Conservation (phyloP, 106 monocot species). For the Agapanthus africanus region DNA sequence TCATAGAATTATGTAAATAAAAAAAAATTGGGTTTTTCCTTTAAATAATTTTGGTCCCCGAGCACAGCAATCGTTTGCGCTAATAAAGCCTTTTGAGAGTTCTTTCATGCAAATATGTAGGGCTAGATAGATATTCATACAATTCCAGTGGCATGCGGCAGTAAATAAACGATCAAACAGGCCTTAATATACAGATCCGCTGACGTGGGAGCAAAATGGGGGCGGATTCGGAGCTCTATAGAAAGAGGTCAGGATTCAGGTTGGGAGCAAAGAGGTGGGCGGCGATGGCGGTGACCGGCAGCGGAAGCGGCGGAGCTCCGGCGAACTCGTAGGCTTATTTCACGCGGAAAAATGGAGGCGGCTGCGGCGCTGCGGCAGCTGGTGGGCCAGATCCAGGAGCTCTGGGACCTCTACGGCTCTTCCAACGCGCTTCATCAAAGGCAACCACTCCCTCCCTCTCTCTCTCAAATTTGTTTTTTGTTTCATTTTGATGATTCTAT, state of each 20-base stretch:
- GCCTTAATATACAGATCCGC: not conserved
- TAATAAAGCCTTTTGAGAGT: not conserved
- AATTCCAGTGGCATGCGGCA: not conserved
- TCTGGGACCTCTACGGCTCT: constrained; percentile 16
- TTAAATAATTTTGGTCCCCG: not conserved
- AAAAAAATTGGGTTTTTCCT: not conserved
- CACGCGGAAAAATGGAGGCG: not conserved
- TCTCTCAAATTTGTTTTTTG: not conserved
- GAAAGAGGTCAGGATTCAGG: not conserved
- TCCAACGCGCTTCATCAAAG: constrained; percentile 8
- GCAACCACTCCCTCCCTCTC: constrained; percentile 8
- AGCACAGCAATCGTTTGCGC: not conserved
- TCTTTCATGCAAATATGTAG: not conserved
- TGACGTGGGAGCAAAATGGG: not conserved
- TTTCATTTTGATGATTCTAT: not conserved
- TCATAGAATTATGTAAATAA: too few relatives aligned
- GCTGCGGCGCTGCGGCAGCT: constrained; percentile 22
- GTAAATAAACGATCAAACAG: not conserved
- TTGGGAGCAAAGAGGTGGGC: not conserved
- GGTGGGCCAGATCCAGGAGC: constrained; percentile 24
- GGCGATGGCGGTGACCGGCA: not conserved
- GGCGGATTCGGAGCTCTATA: not conserved
- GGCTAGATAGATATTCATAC: too few relatives aligned
- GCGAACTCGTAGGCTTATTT: not conserved
- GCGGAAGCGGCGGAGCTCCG: constrained; percentile 7